Conservation (phyloP, 164 flowering plant species). For the Vitis rupestris region DNA sequence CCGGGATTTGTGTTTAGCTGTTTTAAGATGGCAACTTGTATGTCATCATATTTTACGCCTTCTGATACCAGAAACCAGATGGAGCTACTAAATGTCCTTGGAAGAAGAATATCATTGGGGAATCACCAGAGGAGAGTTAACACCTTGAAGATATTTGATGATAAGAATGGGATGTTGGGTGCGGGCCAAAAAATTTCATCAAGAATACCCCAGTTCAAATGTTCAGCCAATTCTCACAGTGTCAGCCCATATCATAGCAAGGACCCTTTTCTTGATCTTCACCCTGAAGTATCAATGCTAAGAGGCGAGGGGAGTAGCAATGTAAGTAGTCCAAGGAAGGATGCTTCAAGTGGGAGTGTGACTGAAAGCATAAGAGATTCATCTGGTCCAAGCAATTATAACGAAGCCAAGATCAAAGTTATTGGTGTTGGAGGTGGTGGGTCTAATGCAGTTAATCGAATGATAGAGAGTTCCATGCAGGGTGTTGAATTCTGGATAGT, state of each 20-base stretch:
- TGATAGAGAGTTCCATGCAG: slow-evolving; percentile 94
- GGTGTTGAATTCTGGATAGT: slow-evolving; percentile 99
- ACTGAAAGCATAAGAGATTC: slow-evolving; percentile 53
- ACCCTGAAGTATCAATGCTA: slow-evolving; percentile 85
- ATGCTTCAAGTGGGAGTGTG: slow-evolving; percentile 38
- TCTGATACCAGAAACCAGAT: slow-evolving; percentile 42
- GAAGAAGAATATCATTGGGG: slow-evolving; percentile 39
- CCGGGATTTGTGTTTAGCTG: neutral
- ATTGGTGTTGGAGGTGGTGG: slow-evolving; percentile 99
- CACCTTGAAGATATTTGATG: slow-evolving; percentile 40
- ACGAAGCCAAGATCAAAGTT: slow-evolving; percentile 91
- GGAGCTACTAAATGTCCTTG: slow-evolving; percentile 45
- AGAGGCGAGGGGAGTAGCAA: slow-evolving; percentile 65
- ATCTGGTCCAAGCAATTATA: slow-evolving; percentile 42
- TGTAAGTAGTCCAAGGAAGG: slow-evolving; percentile 47
- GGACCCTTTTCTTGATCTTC: slow-evolving; percentile 76
- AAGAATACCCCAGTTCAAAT: slow-evolving; percentile 29
- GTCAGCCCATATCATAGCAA: slow-evolving; percentile 45
- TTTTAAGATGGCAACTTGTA: slow-evolving; percentile 47
- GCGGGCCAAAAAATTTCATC: slow-evolving; percentile 29
- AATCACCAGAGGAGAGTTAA: slow-evolving; percentile 25
- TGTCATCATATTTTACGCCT: slow-evolving; percentile 33
- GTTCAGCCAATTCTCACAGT: slow-evolving; percentile 57
- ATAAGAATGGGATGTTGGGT: slow-evolving; percentile 26
- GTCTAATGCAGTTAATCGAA: slow-evolving; percentile 95